These are phyloP conservation scores for Pestalotiopsis sp. DNA, from an alignment of 2,329 filamentous ascomycete genomes.

Conservation along the genomic window DNA sequence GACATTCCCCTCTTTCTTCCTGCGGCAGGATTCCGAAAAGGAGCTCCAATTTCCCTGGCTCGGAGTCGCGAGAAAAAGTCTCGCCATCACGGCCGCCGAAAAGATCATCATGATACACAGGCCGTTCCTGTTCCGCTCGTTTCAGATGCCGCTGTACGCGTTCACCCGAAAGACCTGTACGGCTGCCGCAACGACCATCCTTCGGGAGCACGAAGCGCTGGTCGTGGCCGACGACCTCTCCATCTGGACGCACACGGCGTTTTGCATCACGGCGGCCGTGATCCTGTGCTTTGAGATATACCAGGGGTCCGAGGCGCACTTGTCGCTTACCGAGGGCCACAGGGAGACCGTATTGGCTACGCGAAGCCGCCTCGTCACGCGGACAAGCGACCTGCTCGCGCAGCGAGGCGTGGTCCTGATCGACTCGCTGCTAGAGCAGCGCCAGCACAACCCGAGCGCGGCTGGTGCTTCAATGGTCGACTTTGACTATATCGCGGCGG, in stretches of 20 bases:
- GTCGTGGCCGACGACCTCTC: neutral
- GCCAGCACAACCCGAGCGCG: neutral
- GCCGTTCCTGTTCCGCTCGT: neutral
- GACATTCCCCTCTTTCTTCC: neutral
- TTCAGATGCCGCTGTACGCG: neutral
- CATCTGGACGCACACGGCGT: slow-evolving; percentile 5
- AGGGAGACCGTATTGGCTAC: neutral
- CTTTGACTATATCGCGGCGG: neutral
- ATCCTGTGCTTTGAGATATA: slow-evolving; percentile 5
- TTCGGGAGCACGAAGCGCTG: neutral
- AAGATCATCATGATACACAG: slow-evolving; percentile 8
- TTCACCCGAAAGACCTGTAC: neutral
- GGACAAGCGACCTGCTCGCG: neutral
- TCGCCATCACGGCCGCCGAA: neutral
- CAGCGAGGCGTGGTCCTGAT: neutral
- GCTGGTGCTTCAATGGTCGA: neutral
- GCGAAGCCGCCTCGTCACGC: neutral
- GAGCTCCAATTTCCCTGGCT: neutral
- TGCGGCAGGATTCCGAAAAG: neutral
- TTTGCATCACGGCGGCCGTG: slow-evolving; percentile 1
- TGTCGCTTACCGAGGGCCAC: neutral
- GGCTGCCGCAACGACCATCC: neutral
- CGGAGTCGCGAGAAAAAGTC: neutral
- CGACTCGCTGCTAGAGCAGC: slow-evolving; percentile 1
- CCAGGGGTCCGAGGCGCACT: neutral